These are phyloP conservation scores for Ceratobasidium sp. DNA, from an alignment of 1,284 basidiomycete species.

Conservation along the genomic window DNA sequence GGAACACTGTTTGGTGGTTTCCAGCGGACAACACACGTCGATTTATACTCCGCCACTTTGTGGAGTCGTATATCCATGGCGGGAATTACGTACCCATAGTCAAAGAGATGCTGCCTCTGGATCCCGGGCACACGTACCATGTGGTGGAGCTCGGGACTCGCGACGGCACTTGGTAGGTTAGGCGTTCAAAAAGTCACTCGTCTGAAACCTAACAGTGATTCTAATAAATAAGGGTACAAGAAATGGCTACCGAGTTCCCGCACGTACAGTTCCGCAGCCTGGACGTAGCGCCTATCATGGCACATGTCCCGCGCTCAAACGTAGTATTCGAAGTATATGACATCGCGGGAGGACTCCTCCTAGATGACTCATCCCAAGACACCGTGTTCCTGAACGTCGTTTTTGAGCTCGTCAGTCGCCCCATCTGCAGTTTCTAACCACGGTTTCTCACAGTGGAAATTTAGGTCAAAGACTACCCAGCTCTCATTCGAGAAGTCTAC, in stretches of 20 bases:
- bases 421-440: not conserved
- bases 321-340: constrained; percentile 27
- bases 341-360: not conserved
- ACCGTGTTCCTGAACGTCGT: constrained; percentile 9
- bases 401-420: constrained; percentile 13
- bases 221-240: not conserved
- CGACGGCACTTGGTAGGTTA: not conserved
- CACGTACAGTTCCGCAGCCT: constrained; percentile 10
- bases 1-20: constrained; percentile 23
- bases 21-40: constrained; percentile 16
- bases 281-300: constrained; percentile 21
- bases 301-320: constrained; percentile 18
- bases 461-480: constrained; percentile 27
- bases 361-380: constrained; percentile 25
- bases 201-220: not conserved
- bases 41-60: constrained; percentile 19
- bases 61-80: constrained; percentile 8
- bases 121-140: not conserved
- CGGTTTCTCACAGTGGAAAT: not conserved
- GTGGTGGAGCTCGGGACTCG: constrained; percentile 11
- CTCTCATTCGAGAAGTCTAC: constrained; percentile 17
- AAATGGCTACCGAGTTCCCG: constrained; percentile 30
- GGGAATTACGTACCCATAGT: not conserved
- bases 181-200: not conserved
- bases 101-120: not conserved